phyloP scores from a whole-genome alignment of 495 filamentous ascomycete species.

The Penicillium psychrofluorescens region DNA sequence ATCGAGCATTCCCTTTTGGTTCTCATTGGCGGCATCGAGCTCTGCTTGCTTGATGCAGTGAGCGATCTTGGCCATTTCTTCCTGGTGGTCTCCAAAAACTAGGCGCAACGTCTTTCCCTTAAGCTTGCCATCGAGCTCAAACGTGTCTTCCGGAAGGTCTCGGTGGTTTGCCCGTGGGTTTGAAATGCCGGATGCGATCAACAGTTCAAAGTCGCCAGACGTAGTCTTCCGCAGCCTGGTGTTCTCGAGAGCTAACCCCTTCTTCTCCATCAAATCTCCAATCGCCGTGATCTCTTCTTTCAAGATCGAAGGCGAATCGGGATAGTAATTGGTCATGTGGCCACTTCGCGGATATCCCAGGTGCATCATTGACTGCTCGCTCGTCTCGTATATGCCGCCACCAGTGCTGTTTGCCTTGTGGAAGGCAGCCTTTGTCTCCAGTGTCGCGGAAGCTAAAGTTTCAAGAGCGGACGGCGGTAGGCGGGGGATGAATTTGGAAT shows the following conservation, averaged over 20 bases:
- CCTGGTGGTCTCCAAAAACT: slow-evolving; percentile 75
- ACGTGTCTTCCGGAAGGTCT: slow-evolving; percentile 62
- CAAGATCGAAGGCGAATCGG: slow-evolving; percentile 76
- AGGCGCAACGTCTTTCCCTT: slow-evolving; percentile 67
- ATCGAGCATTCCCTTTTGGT: slow-evolving; percentile 74
- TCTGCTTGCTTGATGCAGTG: slow-evolving; percentile 63
- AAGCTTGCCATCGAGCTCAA: slow-evolving; percentile 53
- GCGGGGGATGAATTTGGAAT: slow-evolving; percentile 88
- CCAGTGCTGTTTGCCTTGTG: slow-evolving; percentile 45
- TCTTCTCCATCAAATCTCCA: slow-evolving; percentile 65
- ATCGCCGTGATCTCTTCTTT: slow-evolving; percentile 74
- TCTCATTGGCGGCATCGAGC: slow-evolving; percentile 73
- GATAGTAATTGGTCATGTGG: slow-evolving; percentile 90
- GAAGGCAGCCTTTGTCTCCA: slow-evolving; percentile 55
- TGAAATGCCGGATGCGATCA: slow-evolving; percentile 69
- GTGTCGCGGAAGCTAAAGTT: slow-evolving; percentile 59
- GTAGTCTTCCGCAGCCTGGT: slow-evolving; percentile 73
- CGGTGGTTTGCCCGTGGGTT: slow-evolving; percentile 52
- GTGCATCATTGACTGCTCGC: slow-evolving; percentile 62
- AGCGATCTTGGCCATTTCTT: slow-evolving; percentile 75
- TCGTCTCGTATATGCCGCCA: slow-evolving; percentile 67
- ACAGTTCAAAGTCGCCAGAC: slow-evolving; percentile 66
- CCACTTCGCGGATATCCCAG: slow-evolving; percentile 77
- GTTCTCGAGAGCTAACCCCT: slow-evolving; percentile 74
- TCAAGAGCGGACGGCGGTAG: slow-evolving; percentile 58